Base-by-base conservation (phyloP, 2,329 filamentous ascomycete species). In the Epichloe uncinata region DNA sequence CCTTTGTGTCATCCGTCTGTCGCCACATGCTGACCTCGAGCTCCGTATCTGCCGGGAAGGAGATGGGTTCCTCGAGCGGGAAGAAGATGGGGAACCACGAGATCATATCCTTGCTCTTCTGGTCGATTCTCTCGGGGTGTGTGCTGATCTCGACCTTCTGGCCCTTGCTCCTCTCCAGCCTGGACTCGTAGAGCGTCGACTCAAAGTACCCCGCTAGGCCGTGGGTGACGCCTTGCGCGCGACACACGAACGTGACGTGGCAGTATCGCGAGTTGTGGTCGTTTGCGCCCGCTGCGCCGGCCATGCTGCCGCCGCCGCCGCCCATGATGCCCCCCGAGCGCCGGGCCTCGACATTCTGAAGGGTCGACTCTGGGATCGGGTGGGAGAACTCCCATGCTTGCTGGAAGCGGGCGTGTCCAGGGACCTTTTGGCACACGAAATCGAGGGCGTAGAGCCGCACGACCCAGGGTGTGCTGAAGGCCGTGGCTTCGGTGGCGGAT, bases 21-120 rank as follows among this genome's bases (percentile, higher is more conserved):
- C 93, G 79, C 86, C 89, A 96, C 82, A 98, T 96, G 63, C 82
- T 93, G 37, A 96, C 81, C 57, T 94, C 85, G 4, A 97, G 73
- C 65, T 95, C 87, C 0, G 85, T 82, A 56, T 87, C 81, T 51
- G 87, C 85, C 0, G 93, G 91, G 57, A 94, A 81, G 62, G 88
- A 85, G 13, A 98, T 73, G 0, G 93, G 91, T 58, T 81, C 82
- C 89, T 93, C 95, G 13, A 98, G 70, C 0, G 94, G 93, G 63
- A 98, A 98, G 70, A 91, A 96, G 33, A 98, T 97, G 1, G 93
- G 93, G 65, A 98, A 98, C 93, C 93, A 98, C 50, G 87, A 95
- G 55, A 96, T 95, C 94, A 98, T 98, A 60, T 94, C 90, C 62
- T 85, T 85, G 73, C 89, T 95, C 78, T 97, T 97, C 51, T 73